Evolutionary conservation across 441 rosid genomes (phyloP).

Genomic region (Pelargonium citronellum): DNA sequence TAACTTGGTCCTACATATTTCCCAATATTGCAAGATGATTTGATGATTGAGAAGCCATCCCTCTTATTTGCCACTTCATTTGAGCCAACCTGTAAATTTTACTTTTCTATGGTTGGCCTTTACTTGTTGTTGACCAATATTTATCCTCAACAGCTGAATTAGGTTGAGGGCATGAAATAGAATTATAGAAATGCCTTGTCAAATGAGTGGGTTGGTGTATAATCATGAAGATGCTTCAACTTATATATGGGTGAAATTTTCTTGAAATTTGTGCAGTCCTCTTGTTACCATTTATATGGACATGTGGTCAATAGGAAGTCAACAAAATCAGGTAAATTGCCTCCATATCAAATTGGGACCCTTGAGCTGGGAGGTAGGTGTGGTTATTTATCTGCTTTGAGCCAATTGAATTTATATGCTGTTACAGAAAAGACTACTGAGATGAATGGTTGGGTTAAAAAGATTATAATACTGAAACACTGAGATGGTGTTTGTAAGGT

Average conservation of each 20-base stretch:
- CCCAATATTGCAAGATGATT: no score
- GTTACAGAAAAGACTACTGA: neutral
- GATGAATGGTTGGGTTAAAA: no score
- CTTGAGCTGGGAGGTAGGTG: neutral
- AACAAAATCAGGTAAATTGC: neutral
- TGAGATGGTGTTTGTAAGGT: neutral
- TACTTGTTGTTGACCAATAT: no score
- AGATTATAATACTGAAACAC: no score
- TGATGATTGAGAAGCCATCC: no score
- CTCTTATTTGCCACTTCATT: no score
- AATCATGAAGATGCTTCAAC: neutral
- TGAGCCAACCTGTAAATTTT: no score
- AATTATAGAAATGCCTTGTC: no score
- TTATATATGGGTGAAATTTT: neutral
- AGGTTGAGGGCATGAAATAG: neutral
- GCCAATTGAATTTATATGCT: neutral
- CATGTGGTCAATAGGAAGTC: neutral
- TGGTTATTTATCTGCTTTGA: neutral
- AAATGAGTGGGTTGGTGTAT: no score
- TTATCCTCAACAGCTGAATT: neutral
- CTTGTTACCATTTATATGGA: neutral
- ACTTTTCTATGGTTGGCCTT: no score
- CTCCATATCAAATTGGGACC: neutral
- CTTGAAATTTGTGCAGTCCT: neutral
- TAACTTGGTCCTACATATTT: no score